Percentiles rank a stretch among this genome's conserved stretches.
phyloP scores from a whole-genome alignment of 2,329 filamentous ascomycete species.

The Botryotinia globosa region DNA sequence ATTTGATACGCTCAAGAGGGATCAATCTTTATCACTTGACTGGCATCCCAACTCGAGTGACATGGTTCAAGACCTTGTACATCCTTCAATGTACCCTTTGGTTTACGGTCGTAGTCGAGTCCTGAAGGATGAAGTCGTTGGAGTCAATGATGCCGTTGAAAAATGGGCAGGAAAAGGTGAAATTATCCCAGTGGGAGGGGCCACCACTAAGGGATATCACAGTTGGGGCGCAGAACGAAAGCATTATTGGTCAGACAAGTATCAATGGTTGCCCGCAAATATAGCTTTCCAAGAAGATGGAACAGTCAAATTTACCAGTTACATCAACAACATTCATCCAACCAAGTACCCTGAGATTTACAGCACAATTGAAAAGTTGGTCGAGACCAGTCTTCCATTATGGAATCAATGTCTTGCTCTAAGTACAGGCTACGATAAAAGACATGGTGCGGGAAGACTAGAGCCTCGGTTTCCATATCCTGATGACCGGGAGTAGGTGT shows the following conservation, averaged over 20 bases:
- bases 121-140: constrained; percentile 36
- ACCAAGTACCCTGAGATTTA: constrained; percentile 40
- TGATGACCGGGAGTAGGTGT: neutral
- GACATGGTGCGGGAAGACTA: neutral
- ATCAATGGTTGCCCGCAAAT: constrained; percentile 13
- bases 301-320: constrained; percentile 39
- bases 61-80: constrained; percentile 59
- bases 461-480: neutral
- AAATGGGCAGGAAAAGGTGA: constrained; percentile 34
- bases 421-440: neutral
- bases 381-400: constrained; percentile 38
- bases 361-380: constrained; percentile 40
- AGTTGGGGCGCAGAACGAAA: too few relatives aligned
- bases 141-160: constrained; percentile 32
- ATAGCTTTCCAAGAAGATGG: constrained; percentile 6
- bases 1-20: constrained; percentile 49
- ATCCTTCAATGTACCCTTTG: constrained; percentile 63
- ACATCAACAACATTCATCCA: constrained; percentile 49
- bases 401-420: constrained; percentile 37
- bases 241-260: neutral
- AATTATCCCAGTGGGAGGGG: neutral
- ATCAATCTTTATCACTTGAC: constrained; percentile 47
- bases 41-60: constrained; percentile 59
- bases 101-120: constrained; percentile 50
- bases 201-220: too few relatives aligned